Evolutionary conservation across 2,329 filamentous ascomycete species (phyloP).

Genomic region (Colletotrichum destructivum): DNA sequence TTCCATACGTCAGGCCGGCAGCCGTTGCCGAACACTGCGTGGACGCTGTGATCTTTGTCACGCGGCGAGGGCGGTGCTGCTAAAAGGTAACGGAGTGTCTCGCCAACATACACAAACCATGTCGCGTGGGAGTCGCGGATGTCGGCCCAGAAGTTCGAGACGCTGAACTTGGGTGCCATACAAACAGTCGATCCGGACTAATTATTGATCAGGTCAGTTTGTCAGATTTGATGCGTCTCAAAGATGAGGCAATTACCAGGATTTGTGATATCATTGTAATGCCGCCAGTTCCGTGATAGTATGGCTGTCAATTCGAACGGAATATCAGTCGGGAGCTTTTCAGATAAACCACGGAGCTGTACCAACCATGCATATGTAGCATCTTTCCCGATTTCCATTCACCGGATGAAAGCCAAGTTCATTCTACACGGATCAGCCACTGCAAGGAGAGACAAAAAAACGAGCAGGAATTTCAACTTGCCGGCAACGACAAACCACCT

Average conservation of each 20-base stretch:
- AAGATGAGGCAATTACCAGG: slow-evolving; percentile 50
- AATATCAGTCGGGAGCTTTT: background rate
- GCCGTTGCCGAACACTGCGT: slow-evolving; percentile 76
- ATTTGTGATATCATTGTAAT: slow-evolving; percentile 71
- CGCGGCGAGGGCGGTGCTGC: slow-evolving; percentile 75
- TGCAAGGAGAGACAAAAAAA: background rate
- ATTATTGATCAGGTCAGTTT: background rate
- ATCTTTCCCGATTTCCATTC: background rate
- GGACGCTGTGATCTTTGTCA: slow-evolving; percentile 72
- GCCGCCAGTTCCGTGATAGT: slow-evolving; percentile 83
- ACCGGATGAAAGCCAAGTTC: slow-evolving; percentile 6
- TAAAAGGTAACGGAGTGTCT: slow-evolving; percentile 82
- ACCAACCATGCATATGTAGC: slow-evolving; percentile 37
- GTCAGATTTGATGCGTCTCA: slow-evolving; percentile 45
- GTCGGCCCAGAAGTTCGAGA: slow-evolving; percentile 80
- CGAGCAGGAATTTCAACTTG: background rate
- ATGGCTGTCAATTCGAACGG: slow-evolving; percentile 41
- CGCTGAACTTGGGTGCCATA: slow-evolving; percentile 78
- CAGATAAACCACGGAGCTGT: fast-evolving
- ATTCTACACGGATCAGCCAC: background rate
- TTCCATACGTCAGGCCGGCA: slow-evolving; percentile 79
- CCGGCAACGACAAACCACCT: slow-evolving; percentile 45
- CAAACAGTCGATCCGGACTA: slow-evolving; percentile 67
- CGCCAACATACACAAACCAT: slow-evolving; percentile 83
- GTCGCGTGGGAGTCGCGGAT: slow-evolving; percentile 78